These are phyloP conservation scores for Hanseniaspora jakobsenii DNA, from an alignment of 805 yeast genomes.

Conservation along the genomic window DNA sequence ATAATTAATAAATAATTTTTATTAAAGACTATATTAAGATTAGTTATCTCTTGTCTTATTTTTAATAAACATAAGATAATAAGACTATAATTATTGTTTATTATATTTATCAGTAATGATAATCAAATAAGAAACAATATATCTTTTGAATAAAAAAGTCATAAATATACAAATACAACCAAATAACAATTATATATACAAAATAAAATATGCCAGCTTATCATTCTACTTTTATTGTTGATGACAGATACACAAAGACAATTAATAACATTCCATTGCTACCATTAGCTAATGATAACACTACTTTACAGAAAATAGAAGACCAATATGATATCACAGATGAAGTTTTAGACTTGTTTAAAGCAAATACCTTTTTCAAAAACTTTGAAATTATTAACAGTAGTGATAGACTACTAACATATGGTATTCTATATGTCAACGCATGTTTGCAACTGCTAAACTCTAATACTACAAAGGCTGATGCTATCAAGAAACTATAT, in stretches of 20 bases:
- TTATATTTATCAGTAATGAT: too few species aligned
- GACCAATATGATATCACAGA: constrained; percentile 94
- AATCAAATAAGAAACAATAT: too few species aligned
- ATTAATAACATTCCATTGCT: constrained; percentile 74
- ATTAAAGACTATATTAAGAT: too few species aligned
- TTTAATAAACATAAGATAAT: too few species aligned
- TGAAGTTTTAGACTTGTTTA: constrained; percentile 77
- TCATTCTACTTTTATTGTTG: constrained; percentile 66
- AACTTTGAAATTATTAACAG: constrained; percentile 95
- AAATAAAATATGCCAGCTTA: constrained; percentile 37
- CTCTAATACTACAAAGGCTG: constrained; percentile 38
- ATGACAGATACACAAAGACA: constrained; percentile 45
- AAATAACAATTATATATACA: not conserved
- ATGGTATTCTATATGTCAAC: constrained; percentile 81
- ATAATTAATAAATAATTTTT: too few species aligned
- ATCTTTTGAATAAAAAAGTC: not conserved
- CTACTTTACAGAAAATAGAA: constrained; percentile 56
- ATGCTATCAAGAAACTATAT: constrained; percentile 58
- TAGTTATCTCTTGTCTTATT: too few species aligned
- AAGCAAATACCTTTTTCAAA: constrained; percentile 92
- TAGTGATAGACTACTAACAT: constrained; percentile 82
- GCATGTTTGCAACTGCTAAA: constrained; percentile 64
- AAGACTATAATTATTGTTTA: too few species aligned
- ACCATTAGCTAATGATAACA: constrained; percentile 46
- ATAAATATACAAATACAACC: not conserved